phyloP scores from a whole-genome alignment of 2,329 filamentous ascomycete species.

The Cyphellophora attinorum region DNA sequence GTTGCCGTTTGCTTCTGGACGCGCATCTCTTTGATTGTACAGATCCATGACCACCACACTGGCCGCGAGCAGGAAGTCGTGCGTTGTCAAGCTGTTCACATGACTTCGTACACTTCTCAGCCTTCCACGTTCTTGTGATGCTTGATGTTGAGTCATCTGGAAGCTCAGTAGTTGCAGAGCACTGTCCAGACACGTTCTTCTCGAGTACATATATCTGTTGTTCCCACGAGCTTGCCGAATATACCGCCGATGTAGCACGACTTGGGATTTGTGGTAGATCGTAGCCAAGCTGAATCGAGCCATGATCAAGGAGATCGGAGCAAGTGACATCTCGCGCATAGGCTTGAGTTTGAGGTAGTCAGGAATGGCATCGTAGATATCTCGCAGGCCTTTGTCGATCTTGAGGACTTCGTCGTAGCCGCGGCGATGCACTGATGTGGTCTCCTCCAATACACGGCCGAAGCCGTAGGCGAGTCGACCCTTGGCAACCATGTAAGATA shows the following conservation, averaged over 20 bases:
- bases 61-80: constrained; percentile 77
- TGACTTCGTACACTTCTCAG: constrained; percentile 68
- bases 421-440: constrained; percentile 30
- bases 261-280: constrained; percentile 79
- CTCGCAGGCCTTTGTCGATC: constrained; percentile 48
- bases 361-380: constrained; percentile 57
- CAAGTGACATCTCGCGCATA: constrained; percentile 63
- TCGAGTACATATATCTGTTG: constrained; percentile 71
- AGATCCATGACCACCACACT: constrained; percentile 79
- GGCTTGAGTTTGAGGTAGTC: constrained; percentile 68
- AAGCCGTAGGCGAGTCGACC: constrained; percentile 31
- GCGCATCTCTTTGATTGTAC: constrained; percentile 45
- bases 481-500: constrained; percentile 41
- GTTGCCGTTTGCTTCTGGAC: constrained; percentile 26
- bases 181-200: constrained; percentile 75
- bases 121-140: constrained; percentile 62
- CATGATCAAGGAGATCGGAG: constrained; percentile 61
- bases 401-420: constrained; percentile 55
- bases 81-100: constrained; percentile 67
- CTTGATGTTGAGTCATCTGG: constrained; percentile 63
- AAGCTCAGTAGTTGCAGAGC: constrained; percentile 73
- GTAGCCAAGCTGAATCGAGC: constrained; percentile 77
- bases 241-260: constrained; percentile 81
- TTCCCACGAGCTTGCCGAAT: constrained; percentile 69
- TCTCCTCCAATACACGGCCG: constrained; percentile 33